These are phyloP conservation scores for Phoma sp. DNA, from an alignment of 2,329 filamentous ascomycete species.

Conservation along the genomic window DNA sequence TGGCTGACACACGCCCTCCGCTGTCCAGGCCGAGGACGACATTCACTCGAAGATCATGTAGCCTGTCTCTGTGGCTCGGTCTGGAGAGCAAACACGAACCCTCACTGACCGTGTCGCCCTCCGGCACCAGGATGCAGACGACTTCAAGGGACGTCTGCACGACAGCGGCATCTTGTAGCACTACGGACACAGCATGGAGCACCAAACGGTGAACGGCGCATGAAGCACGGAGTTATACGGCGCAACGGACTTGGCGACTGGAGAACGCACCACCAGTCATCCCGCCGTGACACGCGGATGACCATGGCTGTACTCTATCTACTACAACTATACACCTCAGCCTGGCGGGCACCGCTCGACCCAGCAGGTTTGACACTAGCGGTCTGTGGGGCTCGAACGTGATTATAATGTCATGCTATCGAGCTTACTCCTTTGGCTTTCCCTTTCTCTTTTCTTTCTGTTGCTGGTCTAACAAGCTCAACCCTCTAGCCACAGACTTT, in stretches of 20 bases:
- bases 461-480: slow-evolving; percentile 26
- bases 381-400: slow-evolving; percentile 46
- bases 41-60: slow-evolving; percentile 86
- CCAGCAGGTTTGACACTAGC: slow-evolving; percentile 43
- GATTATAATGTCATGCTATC: slow-evolving; percentile 48
- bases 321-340: slow-evolving; percentile 34
- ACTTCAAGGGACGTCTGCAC: slow-evolving; percentile 38
- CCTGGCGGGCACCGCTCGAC: slow-evolving; percentile 27
- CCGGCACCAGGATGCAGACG: slow-evolving; percentile 39
- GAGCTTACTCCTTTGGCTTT: slow-evolving; percentile 41
- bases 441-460: slow-evolving; percentile 16
- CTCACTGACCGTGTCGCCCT: slow-evolving; percentile 38
- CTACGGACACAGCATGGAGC: slow-evolving; percentile 27
- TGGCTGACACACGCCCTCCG: slow-evolving; percentile 50
- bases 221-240: slow-evolving; percentile 17
- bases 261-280: slow-evolving; percentile 48
- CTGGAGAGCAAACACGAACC: slow-evolving; percentile 22
- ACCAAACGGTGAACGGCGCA: slow-evolving; percentile 18
- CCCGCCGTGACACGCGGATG: slow-evolving; percentile 44
- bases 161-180: slow-evolving; percentile 40
- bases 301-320: slow-evolving; percentile 49
- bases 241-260: slow-evolving; percentile 21
- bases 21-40: slow-evolving; percentile 80
- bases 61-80: slow-evolving; percentile 21
- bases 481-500: slow-evolving; percentile 23